A percentile compares a stretch with the other conserved stretches of the same genome.
Evolutionary conservation across 805 yeast genomes (phyloP).

Genomic region (Monosporozyma unispora): DNA sequence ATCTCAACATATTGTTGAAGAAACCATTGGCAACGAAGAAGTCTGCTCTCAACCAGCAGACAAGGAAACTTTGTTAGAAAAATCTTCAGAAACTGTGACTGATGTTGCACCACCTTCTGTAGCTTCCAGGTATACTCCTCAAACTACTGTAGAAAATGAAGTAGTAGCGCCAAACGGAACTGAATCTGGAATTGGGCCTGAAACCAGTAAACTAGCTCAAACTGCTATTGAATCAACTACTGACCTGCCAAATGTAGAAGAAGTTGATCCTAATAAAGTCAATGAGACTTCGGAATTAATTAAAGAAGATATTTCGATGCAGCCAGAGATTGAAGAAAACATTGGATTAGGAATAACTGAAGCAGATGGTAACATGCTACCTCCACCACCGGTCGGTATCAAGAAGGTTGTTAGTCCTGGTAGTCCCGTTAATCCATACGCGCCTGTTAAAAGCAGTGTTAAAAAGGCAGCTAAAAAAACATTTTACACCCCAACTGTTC

Average conservation of each 20-base stretch:
- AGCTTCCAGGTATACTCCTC: too few relatives aligned
- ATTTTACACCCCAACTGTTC: conserved; percentile 6
- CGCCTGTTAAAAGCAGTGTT: not conserved
- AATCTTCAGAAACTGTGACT: too few relatives aligned
- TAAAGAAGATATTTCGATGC: not conserved
- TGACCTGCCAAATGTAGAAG: not conserved
- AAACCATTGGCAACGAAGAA: too few relatives aligned
- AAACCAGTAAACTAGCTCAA: not conserved
- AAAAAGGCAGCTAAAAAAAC: conserved; percentile 4
- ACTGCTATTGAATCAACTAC: not conserved
- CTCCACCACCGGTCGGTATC: not conserved
- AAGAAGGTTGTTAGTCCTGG: not conserved
- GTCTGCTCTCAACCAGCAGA: too few relatives aligned
- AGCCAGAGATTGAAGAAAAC: not conserved
- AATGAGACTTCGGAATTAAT: too few relatives aligned
- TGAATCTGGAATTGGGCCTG: too few relatives aligned
- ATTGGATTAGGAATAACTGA: not conserved
- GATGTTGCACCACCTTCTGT: too few relatives aligned
- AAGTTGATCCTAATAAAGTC: not conserved
- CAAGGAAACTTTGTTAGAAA: too few relatives aligned
- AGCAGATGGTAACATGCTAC: not conserved
- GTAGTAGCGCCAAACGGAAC: too few relatives aligned
- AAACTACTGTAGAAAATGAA: too few relatives aligned
- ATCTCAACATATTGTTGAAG: not conserved
- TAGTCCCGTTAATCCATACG: conserved; percentile 5